phyloP scores from a whole-genome alignment of 805 yeast genomes.

The Komagataella mondaviorum region DNA sequence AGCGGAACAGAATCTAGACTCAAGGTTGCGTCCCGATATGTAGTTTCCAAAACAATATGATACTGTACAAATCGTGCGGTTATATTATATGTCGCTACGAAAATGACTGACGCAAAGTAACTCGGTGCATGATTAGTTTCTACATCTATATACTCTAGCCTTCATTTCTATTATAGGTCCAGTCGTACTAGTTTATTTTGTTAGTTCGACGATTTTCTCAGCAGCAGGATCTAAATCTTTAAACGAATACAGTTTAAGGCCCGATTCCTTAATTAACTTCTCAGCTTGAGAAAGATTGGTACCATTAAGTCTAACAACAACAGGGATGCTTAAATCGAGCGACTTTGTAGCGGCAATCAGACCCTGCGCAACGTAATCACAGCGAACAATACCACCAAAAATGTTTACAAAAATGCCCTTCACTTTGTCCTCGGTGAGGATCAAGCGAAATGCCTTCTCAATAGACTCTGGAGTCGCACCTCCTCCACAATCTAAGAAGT shows the following conservation, averaged over 20 bases:
- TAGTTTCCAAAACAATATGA: not conserved
- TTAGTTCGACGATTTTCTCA: conserved; percentile 74
- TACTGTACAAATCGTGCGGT: not conserved
- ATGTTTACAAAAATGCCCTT: conserved; percentile 96
- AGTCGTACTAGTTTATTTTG: not conserved
- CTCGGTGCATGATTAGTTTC: not conserved
- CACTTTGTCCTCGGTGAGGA: conserved; percentile 78
- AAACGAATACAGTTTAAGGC: conserved; percentile 83
- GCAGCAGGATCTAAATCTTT: conserved; percentile 97
- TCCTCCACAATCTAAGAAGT: conserved; percentile 99
- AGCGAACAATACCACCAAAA: conserved; percentile 98
- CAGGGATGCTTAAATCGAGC: conserved; percentile 83
- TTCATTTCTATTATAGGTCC: not conserved
- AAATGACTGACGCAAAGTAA: not conserved
- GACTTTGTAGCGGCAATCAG: conserved; percentile 89
- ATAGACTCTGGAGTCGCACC: conserved; percentile 98
- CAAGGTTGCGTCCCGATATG: not conserved
- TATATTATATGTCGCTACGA: not conserved
- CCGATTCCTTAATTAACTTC: conserved; percentile 74
- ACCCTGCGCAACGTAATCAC: conserved; percentile 98
- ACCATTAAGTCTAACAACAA: conserved; percentile 97
- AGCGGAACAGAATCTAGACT: not conserved
- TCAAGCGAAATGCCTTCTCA: conserved; percentile 90
- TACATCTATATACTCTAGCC: not conserved
- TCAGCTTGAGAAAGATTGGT: conserved; percentile 88